Conservation (phyloP, 805 yeast species). For the Wickerhamiella qilinensis region DNA sequence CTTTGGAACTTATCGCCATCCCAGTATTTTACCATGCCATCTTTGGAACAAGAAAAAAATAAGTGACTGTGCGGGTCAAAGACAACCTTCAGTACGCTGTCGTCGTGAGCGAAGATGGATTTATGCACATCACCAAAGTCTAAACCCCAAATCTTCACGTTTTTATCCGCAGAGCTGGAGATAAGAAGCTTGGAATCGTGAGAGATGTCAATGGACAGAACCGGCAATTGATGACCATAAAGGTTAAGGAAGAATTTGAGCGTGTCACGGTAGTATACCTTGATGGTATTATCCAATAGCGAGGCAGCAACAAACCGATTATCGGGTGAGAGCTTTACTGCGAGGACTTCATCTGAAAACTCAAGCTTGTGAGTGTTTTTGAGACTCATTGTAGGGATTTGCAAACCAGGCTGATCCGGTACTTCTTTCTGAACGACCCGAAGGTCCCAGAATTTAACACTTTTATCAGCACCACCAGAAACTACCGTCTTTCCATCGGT, state of each 20-base stretch:
- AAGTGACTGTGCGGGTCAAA: slow-evolving; percentile 78
- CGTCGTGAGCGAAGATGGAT: slow-evolving; percentile 93
- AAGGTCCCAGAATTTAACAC: slow-evolving; percentile 80
- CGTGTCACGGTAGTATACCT: slow-evolving; percentile 76
- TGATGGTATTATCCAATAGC: slow-evolving; percentile 83
- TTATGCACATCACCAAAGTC: slow-evolving; percentile 98
- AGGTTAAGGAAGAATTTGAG: slow-evolving; percentile 75
- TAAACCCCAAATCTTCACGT: slow-evolving; percentile 94
- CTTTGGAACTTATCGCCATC: slow-evolving; percentile 96
- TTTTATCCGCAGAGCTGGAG: slow-evolving; percentile 93
- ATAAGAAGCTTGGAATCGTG: slow-evolving; percentile 73
- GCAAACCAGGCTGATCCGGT: slow-evolving; percentile 43
- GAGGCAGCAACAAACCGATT: slow-evolving; percentile 65
- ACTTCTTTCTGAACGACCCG: slow-evolving; percentile 45
- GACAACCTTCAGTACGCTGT: slow-evolving; percentile 75
- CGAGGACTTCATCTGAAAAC: slow-evolving; percentile 67
- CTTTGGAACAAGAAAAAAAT: slow-evolving; percentile 82
- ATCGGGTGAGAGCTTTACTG: slow-evolving; percentile 70
- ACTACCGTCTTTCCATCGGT: slow-evolving; percentile 72
- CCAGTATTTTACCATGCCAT: slow-evolving; percentile 86
- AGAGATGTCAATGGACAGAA: slow-evolving; percentile 80
- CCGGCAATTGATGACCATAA: slow-evolving; percentile 95
- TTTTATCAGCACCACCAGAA: slow-evolving; percentile 89
- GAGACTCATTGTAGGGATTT: slow-evolving; percentile 38
- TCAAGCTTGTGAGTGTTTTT: slow-evolving; percentile 71